A percentile compares a stretch with the other conserved stretches of the same genome.
phyloP scores from a whole-genome alignment of 495 filamentous ascomycete species.

The Penicillium silybi region DNA sequence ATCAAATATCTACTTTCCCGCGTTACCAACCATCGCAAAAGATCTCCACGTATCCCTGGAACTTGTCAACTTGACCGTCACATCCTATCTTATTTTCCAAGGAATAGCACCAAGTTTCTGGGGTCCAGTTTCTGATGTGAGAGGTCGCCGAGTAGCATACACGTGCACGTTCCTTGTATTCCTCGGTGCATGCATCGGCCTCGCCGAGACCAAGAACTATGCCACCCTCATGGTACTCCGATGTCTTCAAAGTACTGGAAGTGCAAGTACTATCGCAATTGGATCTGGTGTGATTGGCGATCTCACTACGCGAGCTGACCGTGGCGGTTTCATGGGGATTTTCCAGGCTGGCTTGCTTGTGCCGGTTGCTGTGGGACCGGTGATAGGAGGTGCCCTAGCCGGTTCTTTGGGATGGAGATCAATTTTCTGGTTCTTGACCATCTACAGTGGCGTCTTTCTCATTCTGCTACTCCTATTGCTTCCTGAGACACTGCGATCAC shows the following conservation, averaged over 20 bases:
- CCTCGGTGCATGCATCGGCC: constrained; percentile 44
- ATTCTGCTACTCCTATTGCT: constrained; percentile 37
- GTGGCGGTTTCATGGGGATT: constrained; percentile 54
- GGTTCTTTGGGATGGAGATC: constrained; percentile 50
- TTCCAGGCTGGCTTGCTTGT: constrained; percentile 47
- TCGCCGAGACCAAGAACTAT: constrained; percentile 45
- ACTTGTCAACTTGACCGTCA: constrained; percentile 49
- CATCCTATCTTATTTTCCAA: constrained; percentile 51
- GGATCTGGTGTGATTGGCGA: constrained; percentile 56
- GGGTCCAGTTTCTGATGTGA: constrained; percentile 48
- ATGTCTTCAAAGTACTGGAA: constrained; percentile 48
- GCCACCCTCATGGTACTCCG: constrained; percentile 44
- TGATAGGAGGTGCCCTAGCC: constrained; percentile 52
- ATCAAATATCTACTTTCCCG: constrained; percentile 55
- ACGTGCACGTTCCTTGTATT: constrained; percentile 44
- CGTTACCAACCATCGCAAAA: constrained; percentile 40
- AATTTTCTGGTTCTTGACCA: constrained; percentile 56
- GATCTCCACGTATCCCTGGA: constrained; percentile 41
- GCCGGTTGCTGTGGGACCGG: constrained; percentile 48
- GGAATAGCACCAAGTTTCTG: constrained; percentile 49
- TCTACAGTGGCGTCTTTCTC: constrained; percentile 44
- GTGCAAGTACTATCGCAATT: constrained; percentile 51
- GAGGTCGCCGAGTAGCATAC: constrained; percentile 46
- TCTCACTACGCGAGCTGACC: constrained; percentile 48
- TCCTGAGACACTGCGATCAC: constrained; percentile 51